Conservation (phyloP, 305 asterid species). For the Fraxinus greggii region DNA sequence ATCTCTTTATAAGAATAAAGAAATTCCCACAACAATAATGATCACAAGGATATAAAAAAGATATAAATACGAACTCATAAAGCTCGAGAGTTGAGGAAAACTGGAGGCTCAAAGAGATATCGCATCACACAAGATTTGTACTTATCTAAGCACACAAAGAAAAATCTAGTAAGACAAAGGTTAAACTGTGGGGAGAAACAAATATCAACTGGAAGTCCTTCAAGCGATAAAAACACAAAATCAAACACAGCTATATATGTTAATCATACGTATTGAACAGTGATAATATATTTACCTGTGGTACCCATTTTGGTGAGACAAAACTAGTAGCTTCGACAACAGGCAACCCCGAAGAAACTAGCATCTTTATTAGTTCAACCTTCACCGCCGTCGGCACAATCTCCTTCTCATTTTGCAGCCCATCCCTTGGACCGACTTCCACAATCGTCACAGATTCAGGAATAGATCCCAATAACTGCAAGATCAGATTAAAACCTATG, state of each 20-base stretch:
- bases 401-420: slow-evolving; percentile 83
- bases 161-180: not conserved
- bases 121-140: not conserved
- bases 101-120: not conserved
- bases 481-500: slow-evolving; percentile 17
- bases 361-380: slow-evolving; percentile 75
- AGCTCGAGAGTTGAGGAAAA: not conserved
- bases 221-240: slow-evolving; percentile 1
- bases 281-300: slow-evolving; percentile 52
- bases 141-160: not conserved
- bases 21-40: not conserved
- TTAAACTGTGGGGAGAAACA: not conserved
- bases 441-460: slow-evolving; percentile 78
- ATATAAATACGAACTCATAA: not conserved
- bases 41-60: not conserved
- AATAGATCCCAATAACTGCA: slow-evolving; percentile 54
- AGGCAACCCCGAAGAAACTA: slow-evolving; percentile 71
- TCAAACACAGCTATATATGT: not conserved
- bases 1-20: not conserved
- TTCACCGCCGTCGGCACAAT: slow-evolving; percentile 71
- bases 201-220: not conserved
- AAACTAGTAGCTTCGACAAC: slow-evolving; percentile 89
- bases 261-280: not conserved
- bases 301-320: slow-evolving; percentile 96
- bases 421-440: slow-evolving; percentile 95